Evolutionary conservation across 441 rosid genomes (phyloP), one percentile per base, ranked within the genome.

Genomic region (Adansonia gregorii): DNA sequence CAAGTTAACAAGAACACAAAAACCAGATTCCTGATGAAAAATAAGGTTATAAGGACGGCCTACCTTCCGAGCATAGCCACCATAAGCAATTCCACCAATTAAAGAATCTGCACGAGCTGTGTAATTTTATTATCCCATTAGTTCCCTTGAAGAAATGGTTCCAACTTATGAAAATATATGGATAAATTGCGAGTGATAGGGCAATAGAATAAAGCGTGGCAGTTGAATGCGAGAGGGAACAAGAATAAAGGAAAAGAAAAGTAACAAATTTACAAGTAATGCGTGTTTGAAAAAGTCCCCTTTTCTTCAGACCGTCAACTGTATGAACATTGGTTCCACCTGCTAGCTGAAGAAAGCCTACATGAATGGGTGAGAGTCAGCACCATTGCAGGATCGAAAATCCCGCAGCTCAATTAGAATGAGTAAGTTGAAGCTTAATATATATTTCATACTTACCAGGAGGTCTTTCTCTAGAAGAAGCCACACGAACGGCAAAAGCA

Each of bases 31-130:
- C 0, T 5, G 17, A 66, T 12, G 52, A n/a, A 39, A n/a, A 6
- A 11, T 14, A 17, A 71, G 61, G 60, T 14, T 1, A 2, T 0
- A 19, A 41, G n/a, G 17, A 2, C 27, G 14, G 67, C 83, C 45
- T 54, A 86, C 94, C 91, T 90, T 87, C 65, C 90, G 82, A 39
- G 94, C 91, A 78, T 90, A 90, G 56, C 94, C 92, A 49, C 94
- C 94, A 9, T 83, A 90, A 45, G 92, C 94, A 74, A 90, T 72
- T 68, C 92, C 94, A 58, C 89, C 86, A 45, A 90, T 83, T n/a
- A 77, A 35, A 17, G 88, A 81, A 74, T n/a, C 70, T 61, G 77
- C 72, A 49, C 74, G 54, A 0, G 70, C 70, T 11, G 56, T 19
- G 74, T 41, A 55, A 41, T 56, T 43, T 61, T 71, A 52, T 35